Conservation (phyloP, 2,329 filamentous ascomycete genomes). For the Anisogramma anomala region DNA sequence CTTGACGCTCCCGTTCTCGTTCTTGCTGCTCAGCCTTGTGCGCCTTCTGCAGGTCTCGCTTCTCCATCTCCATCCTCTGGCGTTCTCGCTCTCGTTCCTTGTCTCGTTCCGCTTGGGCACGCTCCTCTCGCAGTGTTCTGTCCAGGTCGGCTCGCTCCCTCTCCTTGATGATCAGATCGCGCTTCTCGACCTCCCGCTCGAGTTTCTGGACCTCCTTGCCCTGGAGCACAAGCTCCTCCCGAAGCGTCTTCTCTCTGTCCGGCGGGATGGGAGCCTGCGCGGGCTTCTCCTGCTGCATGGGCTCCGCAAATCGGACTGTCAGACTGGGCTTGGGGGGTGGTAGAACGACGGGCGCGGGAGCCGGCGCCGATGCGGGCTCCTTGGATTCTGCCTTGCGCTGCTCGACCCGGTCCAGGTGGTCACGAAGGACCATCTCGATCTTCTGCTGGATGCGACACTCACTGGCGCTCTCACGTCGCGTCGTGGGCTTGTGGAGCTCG, state of each 20-base stretch:
- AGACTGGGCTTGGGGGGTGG: slow-evolving; percentile 1
- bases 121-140: slow-evolving; percentile 3
- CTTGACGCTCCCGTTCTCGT: background rate
- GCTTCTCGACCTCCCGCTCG: slow-evolving; percentile 10
- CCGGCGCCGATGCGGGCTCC: background rate
- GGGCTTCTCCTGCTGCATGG: background rate
- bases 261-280: background rate
- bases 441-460: slow-evolving; percentile 8
- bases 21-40: background rate
- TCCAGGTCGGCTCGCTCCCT: slow-evolving; percentile 9
- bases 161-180: slow-evolving; percentile 5
- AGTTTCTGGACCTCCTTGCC: slow-evolving; percentile 12
- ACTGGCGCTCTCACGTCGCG: background rate
- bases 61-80: slow-evolving; percentile 10
- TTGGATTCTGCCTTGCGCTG: slow-evolving; percentile 6
- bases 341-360: background rate
- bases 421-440: slow-evolving; percentile 9
- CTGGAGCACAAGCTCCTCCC: slow-evolving; percentile 13
- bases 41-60: slow-evolving; percentile 2
- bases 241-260: slow-evolving; percentile 9
- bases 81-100: slow-evolving; percentile 7
- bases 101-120: slow-evolving; percentile 3
- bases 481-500: slow-evolving; percentile 9
- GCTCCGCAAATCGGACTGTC: slow-evolving; percentile 11
- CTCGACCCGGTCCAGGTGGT: slow-evolving; percentile 11